Percentiles rank a stretch among this genome's conserved stretches.
These are phyloP conservation scores for Neurospora sp. DNA, from an alignment of 495 filamentous ascomycete genomes.

Conservation along the genomic window DNA sequence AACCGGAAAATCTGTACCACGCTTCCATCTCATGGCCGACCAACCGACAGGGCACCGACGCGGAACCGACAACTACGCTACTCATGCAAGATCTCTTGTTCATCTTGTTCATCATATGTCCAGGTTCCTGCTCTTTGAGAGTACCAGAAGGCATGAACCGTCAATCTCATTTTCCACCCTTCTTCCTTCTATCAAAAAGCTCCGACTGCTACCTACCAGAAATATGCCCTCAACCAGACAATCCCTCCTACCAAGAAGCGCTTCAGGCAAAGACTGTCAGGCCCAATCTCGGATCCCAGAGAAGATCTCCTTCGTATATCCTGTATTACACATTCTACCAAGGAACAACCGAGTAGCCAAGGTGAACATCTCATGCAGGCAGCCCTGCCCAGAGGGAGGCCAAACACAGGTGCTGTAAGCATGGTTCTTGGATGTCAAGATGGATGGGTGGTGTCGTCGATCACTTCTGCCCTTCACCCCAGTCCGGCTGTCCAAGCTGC, in stretches of 20 bases:
- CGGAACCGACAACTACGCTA: neutral
- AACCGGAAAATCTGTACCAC: neutral
- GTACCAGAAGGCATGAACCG: neutral
- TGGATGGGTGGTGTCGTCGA: neutral
- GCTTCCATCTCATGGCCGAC: neutral
- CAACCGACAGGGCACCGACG: neutral
- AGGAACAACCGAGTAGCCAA: neutral
- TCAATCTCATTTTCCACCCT: neutral
- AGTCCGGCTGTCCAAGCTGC: neutral
- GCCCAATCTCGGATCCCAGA: neutral
- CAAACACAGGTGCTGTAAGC: neutral
- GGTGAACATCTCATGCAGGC: neutral
- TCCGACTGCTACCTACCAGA: neutral
- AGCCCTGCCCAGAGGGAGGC: neutral
- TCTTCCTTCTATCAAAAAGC: neutral
- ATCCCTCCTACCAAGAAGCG: neutral
- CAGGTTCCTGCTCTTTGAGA: neutral
- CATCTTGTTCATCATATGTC: neutral
- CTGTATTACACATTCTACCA: neutral
- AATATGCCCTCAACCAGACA: neutral
- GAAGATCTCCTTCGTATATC: neutral
- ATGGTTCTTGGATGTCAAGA: neutral
- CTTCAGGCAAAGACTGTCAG: neutral
- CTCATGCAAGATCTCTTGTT: neutral
- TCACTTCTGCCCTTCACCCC: neutral